phyloP scores from a whole-genome alignment of 2,329 filamentous ascomycete species.

The Colletotrichum melonis region DNA sequence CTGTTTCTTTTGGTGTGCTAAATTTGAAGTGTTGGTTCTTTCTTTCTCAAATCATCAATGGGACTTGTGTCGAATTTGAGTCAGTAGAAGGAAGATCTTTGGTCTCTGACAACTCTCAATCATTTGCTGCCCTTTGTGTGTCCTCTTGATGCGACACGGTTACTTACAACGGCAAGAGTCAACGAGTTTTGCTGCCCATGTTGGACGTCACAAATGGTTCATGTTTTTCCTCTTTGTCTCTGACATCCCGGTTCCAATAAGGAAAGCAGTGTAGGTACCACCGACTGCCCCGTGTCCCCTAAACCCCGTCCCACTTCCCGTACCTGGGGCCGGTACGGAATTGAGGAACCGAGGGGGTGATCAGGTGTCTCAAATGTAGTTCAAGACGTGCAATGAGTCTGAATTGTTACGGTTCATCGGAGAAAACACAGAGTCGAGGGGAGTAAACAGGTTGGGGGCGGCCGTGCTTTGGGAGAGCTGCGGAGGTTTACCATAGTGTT shows the following conservation, averaged over 20 bases:
- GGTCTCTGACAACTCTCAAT: background rate
- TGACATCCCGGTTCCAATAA: background rate
- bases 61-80: background rate
- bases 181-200: background rate
- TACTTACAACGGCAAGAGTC: background rate
- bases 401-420: background rate
- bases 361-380: slow-evolving; percentile 3
- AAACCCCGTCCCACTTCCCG: background rate
- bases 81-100: background rate
- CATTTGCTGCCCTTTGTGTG: background rate
- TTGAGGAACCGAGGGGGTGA: background rate
- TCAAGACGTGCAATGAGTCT: slow-evolving; percentile 11
- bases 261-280: background rate
- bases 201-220: background rate
- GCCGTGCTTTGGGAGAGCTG: background rate
- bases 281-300: no score
- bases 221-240: background rate
- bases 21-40: background rate
- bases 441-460: background rate
- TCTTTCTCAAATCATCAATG: background rate
- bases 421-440: background rate
- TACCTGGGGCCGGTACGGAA: background rate
- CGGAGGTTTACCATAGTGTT: no score
- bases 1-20: background rate
- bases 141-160: background rate